Conservation (phyloP, 2,329 filamentous ascomycete genomes). For the Macrophomina phaseolina region DNA sequence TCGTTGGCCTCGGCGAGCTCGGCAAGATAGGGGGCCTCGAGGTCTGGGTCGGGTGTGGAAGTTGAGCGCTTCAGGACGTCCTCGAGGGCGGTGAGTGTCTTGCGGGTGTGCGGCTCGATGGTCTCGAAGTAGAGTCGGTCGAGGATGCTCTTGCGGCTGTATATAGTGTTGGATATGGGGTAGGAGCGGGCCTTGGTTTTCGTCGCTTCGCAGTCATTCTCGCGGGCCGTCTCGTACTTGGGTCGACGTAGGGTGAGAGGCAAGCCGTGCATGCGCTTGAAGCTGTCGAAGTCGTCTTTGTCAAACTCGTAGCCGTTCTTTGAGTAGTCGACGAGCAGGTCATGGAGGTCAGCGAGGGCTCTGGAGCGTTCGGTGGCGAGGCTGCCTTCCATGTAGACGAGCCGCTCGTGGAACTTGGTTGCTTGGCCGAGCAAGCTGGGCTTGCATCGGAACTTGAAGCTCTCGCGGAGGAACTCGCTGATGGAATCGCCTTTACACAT, state of each 20-base stretch:
- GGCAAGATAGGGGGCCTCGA: conserved; percentile 30
- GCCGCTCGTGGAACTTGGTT: conserved; percentile 67
- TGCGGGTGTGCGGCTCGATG: conserved; percentile 49
- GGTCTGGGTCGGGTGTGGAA: conserved; percentile 34
- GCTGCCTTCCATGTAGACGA: conserved; percentile 59
- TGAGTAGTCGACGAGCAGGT: conserved; percentile 52
- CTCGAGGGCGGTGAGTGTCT: conserved; percentile 38
- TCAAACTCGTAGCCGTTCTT: conserved; percentile 58
- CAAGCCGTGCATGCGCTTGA: conserved; percentile 61
- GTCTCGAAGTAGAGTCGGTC: conserved; percentile 67
- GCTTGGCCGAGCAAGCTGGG: conserved; percentile 66
- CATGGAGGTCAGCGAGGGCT: conserved; percentile 48
- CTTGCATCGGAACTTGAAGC: conserved; percentile 65
- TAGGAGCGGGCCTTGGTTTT: not conserved
- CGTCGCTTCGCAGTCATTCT: conserved; percentile 31
- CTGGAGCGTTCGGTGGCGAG: conserved; percentile 36
- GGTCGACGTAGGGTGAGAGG: conserved; percentile 54
- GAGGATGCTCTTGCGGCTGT: conserved; percentile 56
- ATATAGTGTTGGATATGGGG: conserved; percentile 22
- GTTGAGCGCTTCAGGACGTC: conserved; percentile 33
- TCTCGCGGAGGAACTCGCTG: conserved; percentile 56
- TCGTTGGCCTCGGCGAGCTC: not conserved
- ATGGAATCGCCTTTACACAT: conserved; percentile 45
- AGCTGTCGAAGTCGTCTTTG: conserved; percentile 50
- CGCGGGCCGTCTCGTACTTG: conserved; percentile 42